Evolutionary conservation across 805 yeast species (phyloP).

Genomic region (Nakazawaea anatomiae): DNA sequence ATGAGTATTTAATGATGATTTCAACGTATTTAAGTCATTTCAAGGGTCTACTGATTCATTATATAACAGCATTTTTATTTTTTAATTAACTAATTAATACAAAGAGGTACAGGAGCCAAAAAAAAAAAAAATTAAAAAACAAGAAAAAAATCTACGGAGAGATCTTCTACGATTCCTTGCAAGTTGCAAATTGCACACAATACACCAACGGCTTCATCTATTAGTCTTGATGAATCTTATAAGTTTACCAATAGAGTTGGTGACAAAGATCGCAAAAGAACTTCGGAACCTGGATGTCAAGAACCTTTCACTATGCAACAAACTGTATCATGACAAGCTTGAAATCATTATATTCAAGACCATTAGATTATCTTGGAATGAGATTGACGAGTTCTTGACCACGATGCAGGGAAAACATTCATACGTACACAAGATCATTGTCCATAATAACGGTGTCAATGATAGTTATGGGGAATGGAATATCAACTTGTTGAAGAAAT

Average conservation of each 20-base stretch:
- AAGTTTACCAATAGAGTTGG: conserved; percentile 2
- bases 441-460: neutral
- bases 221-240: conserved; percentile 1
- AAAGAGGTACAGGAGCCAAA: neutral
- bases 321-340: neutral
- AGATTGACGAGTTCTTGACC: neutral
- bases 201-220: too few relatives aligned
- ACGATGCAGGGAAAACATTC: neutral
- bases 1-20: too few relatives aligned
- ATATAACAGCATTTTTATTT: too few relatives aligned
- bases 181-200: too few relatives aligned
- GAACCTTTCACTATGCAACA: neutral
- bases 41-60: neutral
- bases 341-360: neutral
- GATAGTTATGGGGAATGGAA: conserved; percentile 18
- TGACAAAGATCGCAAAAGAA: neutral
- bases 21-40: too few relatives aligned
- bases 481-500: conserved; percentile 10
- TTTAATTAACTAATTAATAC: too few relatives aligned
- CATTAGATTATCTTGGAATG: conserved; percentile 3
- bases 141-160: too few relatives aligned
- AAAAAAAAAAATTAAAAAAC: neutral
- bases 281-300: neutral
- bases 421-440: neutral
- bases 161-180: too few relatives aligned